Evolutionary conservation across 805 yeast species (phyloP).

Genomic region (Zygotorulaspora chibaensis): DNA sequence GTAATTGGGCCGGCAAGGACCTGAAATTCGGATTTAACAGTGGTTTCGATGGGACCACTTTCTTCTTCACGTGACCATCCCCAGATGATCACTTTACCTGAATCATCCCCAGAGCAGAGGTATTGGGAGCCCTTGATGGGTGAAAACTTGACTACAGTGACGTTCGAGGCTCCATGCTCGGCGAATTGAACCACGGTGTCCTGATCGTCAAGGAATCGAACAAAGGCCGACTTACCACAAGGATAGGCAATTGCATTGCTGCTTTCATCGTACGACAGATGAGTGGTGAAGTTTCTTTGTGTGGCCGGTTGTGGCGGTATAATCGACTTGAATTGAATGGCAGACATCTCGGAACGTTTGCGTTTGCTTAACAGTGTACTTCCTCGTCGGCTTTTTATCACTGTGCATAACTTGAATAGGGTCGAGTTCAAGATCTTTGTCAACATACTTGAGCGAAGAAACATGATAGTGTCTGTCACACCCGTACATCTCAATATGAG

Average conservation of each 20-base stretch:
- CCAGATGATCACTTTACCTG: conserved; percentile 91
- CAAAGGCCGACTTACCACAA: conserved; percentile 70
- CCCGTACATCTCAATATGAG: neutral
- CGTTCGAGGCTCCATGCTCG: conserved; percentile 57
- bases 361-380: neutral
- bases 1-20: conserved; percentile 76
- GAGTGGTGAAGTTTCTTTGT: conserved; percentile 59
- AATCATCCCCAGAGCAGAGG: conserved; percentile 85
- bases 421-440: too few relatives aligned
- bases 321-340: conserved; percentile 30
- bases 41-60: conserved; percentile 41
- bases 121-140: conserved; percentile 74
- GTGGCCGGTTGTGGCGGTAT: conserved; percentile 83
- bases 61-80: conserved; percentile 51
- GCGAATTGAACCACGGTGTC: conserved; percentile 53
- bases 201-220: conserved; percentile 61
- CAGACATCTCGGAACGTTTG: conserved; percentile 14
- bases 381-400: neutral
- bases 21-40: conserved; percentile 74
- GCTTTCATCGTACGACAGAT: conserved; percentile 66
- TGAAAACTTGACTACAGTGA: conserved; percentile 81
- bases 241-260: conserved; percentile 75
- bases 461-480: neutral
- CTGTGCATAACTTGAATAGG: neutral
- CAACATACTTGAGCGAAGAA: too few relatives aligned